Conservation (phyloP, 768 basidiomycete genomes). For the Mycena epipterygia region DNA sequence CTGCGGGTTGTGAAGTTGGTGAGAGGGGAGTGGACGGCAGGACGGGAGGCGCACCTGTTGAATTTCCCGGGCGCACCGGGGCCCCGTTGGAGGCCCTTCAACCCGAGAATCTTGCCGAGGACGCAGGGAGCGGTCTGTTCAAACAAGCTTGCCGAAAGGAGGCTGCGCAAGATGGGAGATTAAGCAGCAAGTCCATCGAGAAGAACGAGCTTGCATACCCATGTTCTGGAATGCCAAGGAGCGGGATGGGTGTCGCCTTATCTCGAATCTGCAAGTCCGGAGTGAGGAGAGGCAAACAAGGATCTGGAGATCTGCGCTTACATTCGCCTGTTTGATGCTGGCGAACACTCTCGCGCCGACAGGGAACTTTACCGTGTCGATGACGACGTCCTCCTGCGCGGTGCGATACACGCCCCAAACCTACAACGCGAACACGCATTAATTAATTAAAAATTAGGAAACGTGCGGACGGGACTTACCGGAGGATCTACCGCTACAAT, state of each 20-base stretch:
- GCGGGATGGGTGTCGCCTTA: constrained; percentile 46
- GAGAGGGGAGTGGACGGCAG: neutral
- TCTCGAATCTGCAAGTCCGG: constrained; percentile 37
- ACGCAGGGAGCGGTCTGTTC: constrained; percentile 61
- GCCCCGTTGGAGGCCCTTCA: constrained; percentile 55
- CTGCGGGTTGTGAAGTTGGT: constrained; percentile 31
- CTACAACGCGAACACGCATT: no score
- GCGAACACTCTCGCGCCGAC: constrained; percentile 51
- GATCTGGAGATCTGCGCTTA: constrained; percentile 46
- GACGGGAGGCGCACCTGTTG: constrained; percentile 47
- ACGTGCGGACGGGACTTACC: no score
- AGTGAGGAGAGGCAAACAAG: constrained; percentile 7
- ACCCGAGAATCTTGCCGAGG: constrained; percentile 59
- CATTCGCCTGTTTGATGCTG: constrained; percentile 54
- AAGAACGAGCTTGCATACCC: constrained; percentile 43
- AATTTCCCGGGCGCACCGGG: constrained; percentile 56
- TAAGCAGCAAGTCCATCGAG: neutral
- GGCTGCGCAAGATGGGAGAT: constrained; percentile 34
- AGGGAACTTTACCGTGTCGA: constrained; percentile 45
- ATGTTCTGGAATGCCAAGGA: constrained; percentile 48
- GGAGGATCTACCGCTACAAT: constrained; percentile 49
- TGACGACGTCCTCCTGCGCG: constrained; percentile 41
- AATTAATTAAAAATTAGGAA: no score
- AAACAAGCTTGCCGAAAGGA: constrained; percentile 56
- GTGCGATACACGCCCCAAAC: constrained; percentile 59